Percentiles rank a stretch among this genome's conserved stretches.
Conservation (phyloP, 1,284 basidiomycete species). For the Anthracocystis walkeri region DNA sequence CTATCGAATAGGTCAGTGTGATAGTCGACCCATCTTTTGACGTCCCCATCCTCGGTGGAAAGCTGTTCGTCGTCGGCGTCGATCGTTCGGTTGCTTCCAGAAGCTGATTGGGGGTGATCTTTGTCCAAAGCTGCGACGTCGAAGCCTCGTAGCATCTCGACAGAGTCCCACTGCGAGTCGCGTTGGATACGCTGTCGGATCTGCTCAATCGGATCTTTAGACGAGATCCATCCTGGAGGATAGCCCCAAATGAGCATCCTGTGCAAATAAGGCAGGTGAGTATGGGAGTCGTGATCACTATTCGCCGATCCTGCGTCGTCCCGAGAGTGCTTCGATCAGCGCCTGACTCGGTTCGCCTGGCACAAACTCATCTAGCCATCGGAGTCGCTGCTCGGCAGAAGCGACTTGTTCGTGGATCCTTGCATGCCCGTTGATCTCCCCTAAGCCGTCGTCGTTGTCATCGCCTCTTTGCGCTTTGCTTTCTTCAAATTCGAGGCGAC, state of each 20-base stretch:
- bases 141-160: slow-evolving; percentile 19
- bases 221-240: slow-evolving; percentile 34
- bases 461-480: slow-evolving; percentile 14
- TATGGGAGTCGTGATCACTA: background rate
- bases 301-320: too few species aligned
- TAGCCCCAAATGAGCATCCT: slow-evolving; percentile 42
- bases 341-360: slow-evolving; percentile 22
- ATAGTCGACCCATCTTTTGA: slow-evolving; percentile 33
- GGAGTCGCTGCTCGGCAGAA: slow-evolving; percentile 20
- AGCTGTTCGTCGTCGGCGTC: background rate
- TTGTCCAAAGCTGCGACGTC: slow-evolving; percentile 9
- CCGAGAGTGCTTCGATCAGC: slow-evolving; percentile 19
- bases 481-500: slow-evolving; percentile 21
- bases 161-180: slow-evolving; percentile 29
- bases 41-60: background rate
- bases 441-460: slow-evolving; percentile 4
- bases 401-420: slow-evolving; percentile 37
- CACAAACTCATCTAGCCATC: slow-evolving; percentile 22
- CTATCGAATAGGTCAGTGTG: slow-evolving; percentile 35
- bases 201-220: slow-evolving; percentile 17
- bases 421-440: slow-evolving; percentile 16
- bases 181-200: slow-evolving; percentile 17
- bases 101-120: background rate
- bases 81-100: background rate
- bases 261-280: slow-evolving; percentile 20